These are phyloP conservation scores for Helianthus annuus DNA, from an alignment of 129 eudicot genomes.

Conservation along the genomic window DNA sequence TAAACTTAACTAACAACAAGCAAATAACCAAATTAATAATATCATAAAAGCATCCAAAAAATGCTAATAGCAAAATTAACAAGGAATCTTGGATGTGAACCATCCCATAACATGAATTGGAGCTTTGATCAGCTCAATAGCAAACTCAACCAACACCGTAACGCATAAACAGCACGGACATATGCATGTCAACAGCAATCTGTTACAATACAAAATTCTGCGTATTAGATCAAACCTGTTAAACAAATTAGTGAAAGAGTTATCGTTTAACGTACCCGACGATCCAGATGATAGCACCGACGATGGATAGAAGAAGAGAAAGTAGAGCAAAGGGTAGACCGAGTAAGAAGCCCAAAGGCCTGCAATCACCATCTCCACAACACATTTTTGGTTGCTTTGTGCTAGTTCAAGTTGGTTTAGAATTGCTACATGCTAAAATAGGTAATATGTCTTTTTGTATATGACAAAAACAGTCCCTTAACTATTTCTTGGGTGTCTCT, in stretches of 20 bases:
- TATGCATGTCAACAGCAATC: slow-evolving; percentile 65
- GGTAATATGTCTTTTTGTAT: slow-evolving; percentile 6
- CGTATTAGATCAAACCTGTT: slow-evolving; percentile 8
- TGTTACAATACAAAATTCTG: slow-evolving; percentile 37
- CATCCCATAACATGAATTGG: slow-evolving; percentile 82
- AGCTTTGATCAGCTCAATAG: slow-evolving; percentile 70
- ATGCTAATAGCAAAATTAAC: slow-evolving; percentile 28
- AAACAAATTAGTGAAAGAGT: background rate
- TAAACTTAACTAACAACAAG: background rate
- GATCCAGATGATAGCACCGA: slow-evolving; percentile 80
- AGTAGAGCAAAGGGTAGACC: slow-evolving; percentile 89
- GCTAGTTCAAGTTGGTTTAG: too few relatives aligned
- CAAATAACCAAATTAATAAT: background rate
- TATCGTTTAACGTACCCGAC: slow-evolving; percentile 54
- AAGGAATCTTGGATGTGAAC: slow-evolving; percentile 84
- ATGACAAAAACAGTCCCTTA: slow-evolving; percentile 23
- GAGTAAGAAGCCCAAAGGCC: slow-evolving; percentile 80
- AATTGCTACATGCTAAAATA: background rate
- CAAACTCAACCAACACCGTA: slow-evolving; percentile 73
- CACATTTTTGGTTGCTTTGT: slow-evolving; percentile 34
- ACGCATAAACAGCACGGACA: slow-evolving; percentile 92
- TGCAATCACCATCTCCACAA: slow-evolving; percentile 70
- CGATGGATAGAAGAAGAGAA: slow-evolving; percentile 62
- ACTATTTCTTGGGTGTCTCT: background rate
- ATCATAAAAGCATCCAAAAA: background rate